These are phyloP conservation scores for Podospora tetraspora DNA, from an alignment of 495 filamentous ascomycete species.

Conservation along the genomic window DNA sequence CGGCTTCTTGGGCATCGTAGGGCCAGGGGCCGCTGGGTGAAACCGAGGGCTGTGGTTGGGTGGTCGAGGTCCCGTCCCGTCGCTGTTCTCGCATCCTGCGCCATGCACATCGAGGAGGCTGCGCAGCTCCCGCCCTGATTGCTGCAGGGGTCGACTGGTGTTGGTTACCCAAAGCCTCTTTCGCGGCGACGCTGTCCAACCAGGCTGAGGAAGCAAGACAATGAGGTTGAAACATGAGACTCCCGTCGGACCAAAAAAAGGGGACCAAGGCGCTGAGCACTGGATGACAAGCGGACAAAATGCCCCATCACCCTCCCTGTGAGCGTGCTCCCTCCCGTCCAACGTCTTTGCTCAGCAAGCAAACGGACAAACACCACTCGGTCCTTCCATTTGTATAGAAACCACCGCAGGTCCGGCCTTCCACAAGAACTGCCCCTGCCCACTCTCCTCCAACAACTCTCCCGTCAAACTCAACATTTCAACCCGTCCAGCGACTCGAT, in stretches of 20 bases:
- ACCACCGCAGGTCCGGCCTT: neutral
- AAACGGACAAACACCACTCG: neutral
- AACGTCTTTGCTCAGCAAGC: neutral
- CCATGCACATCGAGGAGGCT: neutral
- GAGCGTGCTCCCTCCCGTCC: neutral
- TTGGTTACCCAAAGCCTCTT: neutral
- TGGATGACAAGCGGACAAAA: neutral
- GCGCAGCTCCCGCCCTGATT: constrained; percentile 3
- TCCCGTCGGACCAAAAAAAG: neutral
- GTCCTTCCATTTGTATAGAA: neutral
- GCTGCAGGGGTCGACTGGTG: neutral
- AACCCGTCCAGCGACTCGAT: neutral
- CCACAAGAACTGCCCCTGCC: neutral
- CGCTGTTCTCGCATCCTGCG: neutral
- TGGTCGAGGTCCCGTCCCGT: neutral
- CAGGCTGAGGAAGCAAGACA: neutral
- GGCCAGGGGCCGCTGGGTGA: neutral
- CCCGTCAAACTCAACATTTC: neutral
- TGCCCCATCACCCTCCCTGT: neutral
- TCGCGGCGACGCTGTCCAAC: neutral
- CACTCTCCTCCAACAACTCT: neutral
- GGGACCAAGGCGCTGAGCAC: neutral
- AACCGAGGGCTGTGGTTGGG: neutral
- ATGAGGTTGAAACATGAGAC: neutral
- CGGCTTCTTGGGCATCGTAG: neutral